phyloP scores from a whole-genome alignment of 148 eudicot species.

The Chenopodium album region DNA sequence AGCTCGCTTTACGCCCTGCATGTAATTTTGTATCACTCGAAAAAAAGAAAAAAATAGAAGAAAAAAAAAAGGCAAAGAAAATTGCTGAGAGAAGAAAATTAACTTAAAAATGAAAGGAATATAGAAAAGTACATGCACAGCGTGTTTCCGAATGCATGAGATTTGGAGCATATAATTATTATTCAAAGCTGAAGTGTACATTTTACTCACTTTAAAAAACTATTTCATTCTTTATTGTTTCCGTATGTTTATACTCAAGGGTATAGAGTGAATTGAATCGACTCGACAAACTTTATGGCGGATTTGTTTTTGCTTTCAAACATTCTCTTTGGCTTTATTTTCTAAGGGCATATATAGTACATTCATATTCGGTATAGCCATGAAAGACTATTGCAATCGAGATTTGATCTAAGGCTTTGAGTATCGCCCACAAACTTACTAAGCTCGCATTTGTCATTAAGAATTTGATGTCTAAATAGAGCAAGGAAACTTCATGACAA shows the following conservation, averaged over 20 bases:
- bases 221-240: neutral
- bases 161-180: neutral
- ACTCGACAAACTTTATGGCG: too few relatives aligned
- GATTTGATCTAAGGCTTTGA: too few relatives aligned
- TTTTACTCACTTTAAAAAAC: neutral
- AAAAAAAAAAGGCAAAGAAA: neutral
- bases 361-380: too few relatives aligned
- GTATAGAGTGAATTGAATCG: too few relatives aligned
- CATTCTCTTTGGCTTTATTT: too few relatives aligned
- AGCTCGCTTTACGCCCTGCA: slow-evolving; percentile 25
- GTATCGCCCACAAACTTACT: too few relatives aligned
- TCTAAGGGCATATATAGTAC: too few relatives aligned
- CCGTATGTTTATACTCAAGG: neutral
- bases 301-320: too few relatives aligned
- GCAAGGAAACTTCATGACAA: neutral
- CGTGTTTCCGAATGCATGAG: slow-evolving; percentile 18
- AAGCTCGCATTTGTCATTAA: too few relatives aligned
- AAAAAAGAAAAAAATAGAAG: neutral
- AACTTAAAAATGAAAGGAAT: slow-evolving; percentile 22
- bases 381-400: too few relatives aligned
- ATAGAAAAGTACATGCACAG: slow-evolving; percentile 32
- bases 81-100: slow-evolving; percentile 34
- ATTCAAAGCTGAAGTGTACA: neutral
- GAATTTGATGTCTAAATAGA: neutral
- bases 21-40: slow-evolving; percentile 27